These are phyloP conservation scores for Medicago arabica DNA, from an alignment of 306 rosid genomes.

Conservation along the genomic window DNA sequence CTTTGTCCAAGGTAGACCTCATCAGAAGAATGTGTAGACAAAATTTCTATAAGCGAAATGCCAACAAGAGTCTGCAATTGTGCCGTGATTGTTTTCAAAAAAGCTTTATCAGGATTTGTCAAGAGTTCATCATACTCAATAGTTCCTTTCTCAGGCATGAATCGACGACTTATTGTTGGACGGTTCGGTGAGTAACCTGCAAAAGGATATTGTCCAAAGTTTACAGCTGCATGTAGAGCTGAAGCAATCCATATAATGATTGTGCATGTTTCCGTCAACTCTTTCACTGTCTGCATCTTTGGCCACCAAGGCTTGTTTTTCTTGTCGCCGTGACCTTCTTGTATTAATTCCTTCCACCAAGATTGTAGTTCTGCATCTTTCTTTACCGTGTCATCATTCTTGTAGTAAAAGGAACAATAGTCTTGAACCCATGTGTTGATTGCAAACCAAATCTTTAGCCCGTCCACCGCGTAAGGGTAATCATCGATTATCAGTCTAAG, in stretches of 20 bases:
- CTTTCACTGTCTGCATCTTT: conserved; percentile 50
- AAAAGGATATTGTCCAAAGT: conserved; percentile 66
- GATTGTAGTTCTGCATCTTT: conserved; percentile 54
- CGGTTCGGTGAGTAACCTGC: conserved; percentile 59
- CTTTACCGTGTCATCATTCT: conserved; percentile 37
- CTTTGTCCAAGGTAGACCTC: conserved; percentile 67
- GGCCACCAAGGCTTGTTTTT: conserved; percentile 75
- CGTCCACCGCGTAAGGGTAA: conserved; percentile 72
- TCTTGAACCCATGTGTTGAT: conserved; percentile 62
- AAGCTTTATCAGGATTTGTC: conserved; percentile 52
- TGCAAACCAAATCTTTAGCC: conserved; percentile 68
- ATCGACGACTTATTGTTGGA: conserved; percentile 53
- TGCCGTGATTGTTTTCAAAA: conserved; percentile 55
- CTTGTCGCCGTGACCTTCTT: conserved; percentile 66
- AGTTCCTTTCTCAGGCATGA: conserved; percentile 56
- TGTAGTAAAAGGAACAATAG: conserved; percentile 59
- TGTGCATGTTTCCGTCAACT: conserved; percentile 52
- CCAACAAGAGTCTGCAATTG: conserved; percentile 56
- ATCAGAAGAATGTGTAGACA: conserved; percentile 62
- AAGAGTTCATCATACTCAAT: conserved; percentile 55
- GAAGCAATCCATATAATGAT: conserved; percentile 67
- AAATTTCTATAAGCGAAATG: conserved; percentile 50
- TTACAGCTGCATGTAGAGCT: conserved; percentile 63
- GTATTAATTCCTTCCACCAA: conserved; percentile 71
- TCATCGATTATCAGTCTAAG: conserved; percentile 54